Evolutionary conservation across 352 stramenopile species (phyloP).

Genomic region (Achlya hypogyna): DNA sequence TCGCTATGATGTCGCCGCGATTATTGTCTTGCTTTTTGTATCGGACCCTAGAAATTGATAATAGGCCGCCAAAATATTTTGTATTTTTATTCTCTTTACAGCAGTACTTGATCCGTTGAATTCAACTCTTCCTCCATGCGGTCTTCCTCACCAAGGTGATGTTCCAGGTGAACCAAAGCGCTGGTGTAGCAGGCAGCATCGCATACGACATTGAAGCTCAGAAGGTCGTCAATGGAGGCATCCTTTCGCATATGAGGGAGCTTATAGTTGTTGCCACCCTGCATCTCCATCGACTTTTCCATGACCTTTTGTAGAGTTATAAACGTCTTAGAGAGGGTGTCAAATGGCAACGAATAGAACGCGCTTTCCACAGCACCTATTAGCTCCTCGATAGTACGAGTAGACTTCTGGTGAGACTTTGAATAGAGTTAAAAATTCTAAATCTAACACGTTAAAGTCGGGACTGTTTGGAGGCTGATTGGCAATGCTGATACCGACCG

Average conservation of each 20-base stretch:
- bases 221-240: not conserved
- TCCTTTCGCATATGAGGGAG: constrained; percentile 18
- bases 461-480: constrained; percentile 5
- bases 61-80: no score
- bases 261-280: constrained; percentile 25
- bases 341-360: constrained; percentile 12
- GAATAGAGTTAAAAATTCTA: constrained; percentile 1
- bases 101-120: no score
- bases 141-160: not conserved
- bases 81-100: no score
- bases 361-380: constrained; percentile 18
- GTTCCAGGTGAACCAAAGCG: not conserved
- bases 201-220: not conserved
- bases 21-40: no score
- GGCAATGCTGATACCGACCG: not conserved
- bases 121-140: not conserved
- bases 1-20: no score
- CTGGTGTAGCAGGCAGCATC: not conserved
- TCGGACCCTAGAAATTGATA: no score
- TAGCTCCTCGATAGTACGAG: not conserved
- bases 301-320: constrained; percentile 23
- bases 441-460: constrained; percentile 10
- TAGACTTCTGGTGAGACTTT: not conserved
- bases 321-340: constrained; percentile 25
- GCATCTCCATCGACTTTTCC: constrained; percentile 21